These are phyloP conservation scores for Mollisia scopiformis DNA, from an alignment of 2,329 filamentous ascomycete genomes.

Conservation along the genomic window DNA sequence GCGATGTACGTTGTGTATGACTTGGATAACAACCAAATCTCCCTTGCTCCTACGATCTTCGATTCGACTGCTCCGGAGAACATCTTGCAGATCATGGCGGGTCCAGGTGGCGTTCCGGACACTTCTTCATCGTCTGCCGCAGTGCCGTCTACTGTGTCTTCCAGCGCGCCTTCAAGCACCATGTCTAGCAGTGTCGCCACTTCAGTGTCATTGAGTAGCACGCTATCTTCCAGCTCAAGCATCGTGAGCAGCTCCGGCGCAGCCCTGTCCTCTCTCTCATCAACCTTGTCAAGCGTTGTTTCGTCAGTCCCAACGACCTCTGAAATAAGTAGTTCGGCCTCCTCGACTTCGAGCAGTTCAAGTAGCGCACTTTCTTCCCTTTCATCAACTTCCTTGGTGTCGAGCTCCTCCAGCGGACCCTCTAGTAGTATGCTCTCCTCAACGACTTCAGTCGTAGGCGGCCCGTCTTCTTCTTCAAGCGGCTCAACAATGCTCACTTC, in stretches of 20 bases:
- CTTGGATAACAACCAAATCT: conserved; percentile 52
- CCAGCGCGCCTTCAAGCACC: neutral
- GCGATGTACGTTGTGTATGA: conserved; percentile 63
- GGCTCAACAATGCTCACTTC: neutral
- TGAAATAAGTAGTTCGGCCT: too few relatives aligned
- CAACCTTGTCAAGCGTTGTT: too few relatives aligned
- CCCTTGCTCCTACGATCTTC: conserved; percentile 48
- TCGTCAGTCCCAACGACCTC: too few relatives aligned
- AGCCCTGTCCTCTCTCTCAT: too few relatives aligned
- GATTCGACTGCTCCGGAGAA: conserved; percentile 31
- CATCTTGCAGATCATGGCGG: conserved; percentile 49
- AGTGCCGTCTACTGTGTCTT: neutral
- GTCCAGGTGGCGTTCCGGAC: conserved; percentile 48
- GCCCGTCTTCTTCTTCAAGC: neutral
- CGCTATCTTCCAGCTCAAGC: too few relatives aligned
- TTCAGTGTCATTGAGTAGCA: neutral
- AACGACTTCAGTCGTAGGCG: neutral
- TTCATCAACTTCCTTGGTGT: neutral
- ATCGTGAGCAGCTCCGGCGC: too few relatives aligned
- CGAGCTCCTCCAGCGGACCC: neutral
- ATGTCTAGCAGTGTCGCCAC: neutral
- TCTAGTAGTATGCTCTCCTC: too few relatives aligned
- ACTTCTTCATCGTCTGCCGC: neutral
- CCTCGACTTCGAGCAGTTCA: neutral
- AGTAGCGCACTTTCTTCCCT: neutral